Base-by-base conservation (phyloP, 116 monocot genomes). In the Posidonia oceanica region DNA sequence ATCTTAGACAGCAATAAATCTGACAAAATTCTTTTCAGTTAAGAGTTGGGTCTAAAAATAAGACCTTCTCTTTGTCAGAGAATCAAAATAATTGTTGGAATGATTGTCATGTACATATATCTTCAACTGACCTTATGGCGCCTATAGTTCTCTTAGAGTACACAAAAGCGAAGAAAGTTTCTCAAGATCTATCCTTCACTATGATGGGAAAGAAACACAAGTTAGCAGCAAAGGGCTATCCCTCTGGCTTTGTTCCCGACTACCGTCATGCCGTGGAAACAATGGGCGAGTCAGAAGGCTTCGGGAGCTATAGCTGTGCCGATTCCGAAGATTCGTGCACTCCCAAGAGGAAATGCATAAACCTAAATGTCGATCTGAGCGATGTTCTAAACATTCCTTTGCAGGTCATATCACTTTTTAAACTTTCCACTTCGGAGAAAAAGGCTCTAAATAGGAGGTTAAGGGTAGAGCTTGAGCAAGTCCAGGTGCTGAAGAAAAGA, bases 141-240 rank as follows among this genome's bases (percentile, higher is more conserved):
- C 77, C 74, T 17, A 78, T 75, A 61, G 71, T 84, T 68, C 66
- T 82, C 14, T 23, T 78, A 65, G 80, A 83, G 73, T 78, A 77
- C 69, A 67, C 80, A 21, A 71, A 60, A 13, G 60, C 67, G 40
- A 78, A 75, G 44, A 74, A 48, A 38, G 59, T 20, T 41, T 71
- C 69, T 58, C 63, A 59, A 5, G 68, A 75, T 72, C 39, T 72
- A 23, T 72, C 79, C 21, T 72, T 72, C 36, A 54, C 74, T 54
- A 80, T 86, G 83, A 92, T 87, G 89, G 93, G 89, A 5, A 98
- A 89, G 72, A 61, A 75, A 37, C 85, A 87, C 18, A 91, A 77
- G 62, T 80, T 29, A 29, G 29, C 83, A 64, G 82, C 87, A 7
- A 82, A 72, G 52, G 83, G 74, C 0, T 69, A 75, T 69, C 77